Evolutionary conservation across 2,329 filamentous ascomycete genomes (phyloP).

Genomic region (Cercospora berteroae): DNA sequence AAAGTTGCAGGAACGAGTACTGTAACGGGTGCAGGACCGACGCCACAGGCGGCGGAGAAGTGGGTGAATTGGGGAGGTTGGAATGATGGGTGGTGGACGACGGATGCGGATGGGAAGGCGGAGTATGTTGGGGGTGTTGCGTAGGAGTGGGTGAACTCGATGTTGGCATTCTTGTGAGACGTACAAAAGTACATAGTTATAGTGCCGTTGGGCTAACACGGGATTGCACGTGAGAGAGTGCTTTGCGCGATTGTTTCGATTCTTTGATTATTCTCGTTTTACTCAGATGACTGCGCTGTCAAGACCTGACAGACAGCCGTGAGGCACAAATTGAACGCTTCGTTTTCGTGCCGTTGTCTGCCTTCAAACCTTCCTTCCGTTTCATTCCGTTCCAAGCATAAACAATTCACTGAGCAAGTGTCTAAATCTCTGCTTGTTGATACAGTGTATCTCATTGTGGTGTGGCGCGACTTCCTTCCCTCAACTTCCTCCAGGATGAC

Average conservation of each 20-base stretch:
- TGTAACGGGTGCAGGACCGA: neutral
- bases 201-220: too few species aligned
- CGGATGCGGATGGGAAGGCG: constrained; percentile 1
- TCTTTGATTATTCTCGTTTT: neutral
- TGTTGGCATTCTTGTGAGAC: too few species aligned
- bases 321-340: neutral
- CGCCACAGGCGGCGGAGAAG: neutral
- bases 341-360: neutral
- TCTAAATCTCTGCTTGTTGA: neutral
- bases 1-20: neutral
- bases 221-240: neutral
- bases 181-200: too few species aligned
- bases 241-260: neutral
- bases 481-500: constrained; percentile 11
- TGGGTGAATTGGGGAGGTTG: constrained; percentile 3
- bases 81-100: constrained; percentile 9
- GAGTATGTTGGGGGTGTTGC: neutral
- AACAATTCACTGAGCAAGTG: neutral
- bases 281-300: neutral
- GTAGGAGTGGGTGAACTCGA: neutral
- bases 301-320: neutral
- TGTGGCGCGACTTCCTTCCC: neutral
- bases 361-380: neutral
- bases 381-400: neutral
- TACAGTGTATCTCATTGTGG: neutral